Evolutionary conservation across 31 red algal genomes (phyloP), one percentile per base, ranked within the genome.

Genomic region (Odonthalia washingtoniensis): DNA sequence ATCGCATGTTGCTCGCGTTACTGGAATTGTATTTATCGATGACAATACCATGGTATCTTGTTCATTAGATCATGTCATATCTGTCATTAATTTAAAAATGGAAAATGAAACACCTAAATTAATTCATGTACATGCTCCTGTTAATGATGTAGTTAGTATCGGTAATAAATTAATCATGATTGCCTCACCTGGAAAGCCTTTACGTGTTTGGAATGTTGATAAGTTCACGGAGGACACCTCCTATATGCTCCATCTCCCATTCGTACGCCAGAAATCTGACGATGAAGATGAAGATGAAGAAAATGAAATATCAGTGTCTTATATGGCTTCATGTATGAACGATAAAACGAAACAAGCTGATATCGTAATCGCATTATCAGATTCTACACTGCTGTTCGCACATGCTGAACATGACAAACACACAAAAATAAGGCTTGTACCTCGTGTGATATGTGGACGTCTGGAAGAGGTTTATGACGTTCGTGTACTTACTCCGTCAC

Each of bases 401-500:
- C 5, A 30, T 40, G 53, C 81, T 17, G 35, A 72, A 32, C n/a
- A n/a, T n/a, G n/a, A n/a, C n/a, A 64, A 73, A 18, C 32, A 44
- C 4, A 67, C 75, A 2, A 38, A 27, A 26, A 27, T 72, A 38
- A 12, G 45, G 12, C 4, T 72, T 34, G 17, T 72, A 35, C 46
- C 35, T 46, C 40, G 49, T 3, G 40, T 81, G 28, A 27, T 87
- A 21, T 81, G 86, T 41, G 95, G 91, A 49, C 93, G 90, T 74
- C 70, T 97, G 12, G 91, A 97, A 42, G 90, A 97, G 82, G 53
- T 97, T 32, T 93, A 97, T 38, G 95, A 94, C 36, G 17, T 94
- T 30, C 90, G 89, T 0, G 33, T 82, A 39, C 60, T 92, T 39
- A 35, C 86, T 14, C 31, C 34, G 18, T 67, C 43, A 0, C 69